Evolutionary conservation across 371 early-diverging fungal species (phyloP), one percentile per base, ranked within the genome.

Genomic region (Cokeromyces recurvatus): DNA sequence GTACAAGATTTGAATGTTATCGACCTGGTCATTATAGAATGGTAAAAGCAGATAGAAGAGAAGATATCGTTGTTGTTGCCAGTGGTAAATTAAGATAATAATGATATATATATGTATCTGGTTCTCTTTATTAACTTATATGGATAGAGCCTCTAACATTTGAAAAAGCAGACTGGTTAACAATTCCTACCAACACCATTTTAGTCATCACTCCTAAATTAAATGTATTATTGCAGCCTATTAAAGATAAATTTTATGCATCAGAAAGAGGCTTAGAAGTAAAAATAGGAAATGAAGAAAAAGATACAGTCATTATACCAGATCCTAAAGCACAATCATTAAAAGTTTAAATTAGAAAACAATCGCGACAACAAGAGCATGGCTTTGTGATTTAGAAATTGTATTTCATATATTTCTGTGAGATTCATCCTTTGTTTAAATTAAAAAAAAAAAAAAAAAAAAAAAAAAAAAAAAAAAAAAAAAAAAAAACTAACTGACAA

Each of bases 21-120:
- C 57, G 75, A 15, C 80, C 81, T 1, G 84, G 88, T 6, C 75
- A 79, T 54, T 89, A 90, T 50, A 68, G 77, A 21, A 90, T 90
- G 91, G 77, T 80, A 32, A 91, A 89, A 62, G 82, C 84, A 0
- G 87, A 87, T 47, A 82, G 81, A 65, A 74, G 90, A 22, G 91
- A 91, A 61, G 87, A 91, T 43, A 82, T 90, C 49, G 86, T 91
- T 4, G 80, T 91, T 1, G 79, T 91, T 21, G 86, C 92, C 6
- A 87, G 87, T 32, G 82, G 81, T 80, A 76, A 55, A 34, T 11
- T 29, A 5, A 34, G 14, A 34, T 9, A 34, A 6, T 9, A 6
- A n/a, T n/a, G n/a, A n/a, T n/a, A n/a, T n/a, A n/a, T n/a, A n/a
- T n/a, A n/a, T n/a, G n/a, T n/a, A n/a, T n/a, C n/a, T n/a, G n/a